Base-by-base conservation (phyloP, 352 stramenopile species). In the Globisporangium uncinulatum region DNA sequence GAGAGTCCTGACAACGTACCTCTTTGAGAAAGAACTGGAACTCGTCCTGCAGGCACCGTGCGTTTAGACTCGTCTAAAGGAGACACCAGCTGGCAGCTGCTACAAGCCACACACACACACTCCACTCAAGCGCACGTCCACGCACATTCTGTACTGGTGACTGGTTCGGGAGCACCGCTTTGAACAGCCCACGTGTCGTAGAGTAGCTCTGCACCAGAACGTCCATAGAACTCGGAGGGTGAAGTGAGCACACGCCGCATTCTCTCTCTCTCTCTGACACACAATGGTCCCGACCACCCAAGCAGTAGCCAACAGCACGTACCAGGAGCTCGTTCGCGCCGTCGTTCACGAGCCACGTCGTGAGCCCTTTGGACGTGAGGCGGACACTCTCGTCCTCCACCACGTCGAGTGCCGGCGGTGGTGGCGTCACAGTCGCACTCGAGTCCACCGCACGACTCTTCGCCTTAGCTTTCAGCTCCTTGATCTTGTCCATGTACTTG, bases 401-500 rank as follows among this genome's bases (percentile, higher is more conserved):
- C 20, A 53, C 57, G n/a, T 81, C 66, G 46, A 68, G 37, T 13
- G 51, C 60, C 15, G 36, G 62, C 9, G 45, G 37, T 21, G 29
- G 54, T 3, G 43, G 1, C 6, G 43, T 11, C 24, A 29, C 24
- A 29, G 4, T 4, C 9, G 24, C 39, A 7, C 6, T 49, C n/a
- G 34, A 3, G 17, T 56, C 64, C n/a, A 49, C 44, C 2, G 63
- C 45, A 13, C 69, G 66, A 4, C n/a, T 62, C 55, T 73, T 71
- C 57, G 66, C 54, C 51, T 88, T 89, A 36, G 80, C 71, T 57
- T 87, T 91, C 4, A 92, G 51, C 53, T 71, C 58, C 15, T 77
- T 87, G 46, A 92, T 69, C 56, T 88, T 89, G 62, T 85, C 75
- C 60, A 92, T 48, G 54, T 92, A 92, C 62, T 92, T 92, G 47